Evolutionary conservation across 805 yeast species (phyloP), one percentile per base, ranked within the genome.

Genomic region (Metschnikowia drakensbergensis): DNA sequence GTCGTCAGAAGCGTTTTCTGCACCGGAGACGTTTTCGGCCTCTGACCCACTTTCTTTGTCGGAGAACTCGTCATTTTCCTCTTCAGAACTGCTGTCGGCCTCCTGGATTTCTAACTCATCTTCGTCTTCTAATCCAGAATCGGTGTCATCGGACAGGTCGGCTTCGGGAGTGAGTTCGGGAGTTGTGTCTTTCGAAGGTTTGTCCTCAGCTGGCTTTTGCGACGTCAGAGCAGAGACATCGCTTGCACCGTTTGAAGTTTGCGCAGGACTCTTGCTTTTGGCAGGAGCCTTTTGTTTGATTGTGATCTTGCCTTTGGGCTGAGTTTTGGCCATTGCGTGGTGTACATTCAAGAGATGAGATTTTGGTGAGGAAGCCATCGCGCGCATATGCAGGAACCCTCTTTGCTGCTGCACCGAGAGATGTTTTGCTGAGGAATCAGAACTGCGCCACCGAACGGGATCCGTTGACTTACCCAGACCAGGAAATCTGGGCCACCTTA

Each of bases 31-130:
- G 30, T 35, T 22, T 7, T 25, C 25, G 22, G 36, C n/a, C 5
- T 8, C 36, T n/a, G 36, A 33, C 17, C 17, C 17, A 17, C 17
- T 17, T 17, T 17, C 17, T 17, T 17, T 17, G 17, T 17, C 17
- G 17, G 17, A 17, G 36, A 33, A 11, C 11, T 13, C 23, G 6
- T 55, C 48, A 26, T 56, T 25, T 34, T 37, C 52, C 9, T 52
- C 54, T 6, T 49, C 58, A 3, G 55, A 56, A 5, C 26, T 38
- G 6, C 26, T 38, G 6, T 17, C 38, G 48, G 13, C 57, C 8
- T 57, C 58, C 27, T 49, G 60, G 6, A 57, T 59, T n/a, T 61
- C 67, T 29, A 54, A 54, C 38, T 64, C 69, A 33, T 59, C 66
- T 33, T 63, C 61, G 31, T 58, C 65, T 34, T 63, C 62, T 30